Percentiles rank a stretch among this genome's conserved stretches.
phyloP scores from a whole-genome alignment of 1,284 basidiomycete genomes.

The Sutorius eximius region DNA sequence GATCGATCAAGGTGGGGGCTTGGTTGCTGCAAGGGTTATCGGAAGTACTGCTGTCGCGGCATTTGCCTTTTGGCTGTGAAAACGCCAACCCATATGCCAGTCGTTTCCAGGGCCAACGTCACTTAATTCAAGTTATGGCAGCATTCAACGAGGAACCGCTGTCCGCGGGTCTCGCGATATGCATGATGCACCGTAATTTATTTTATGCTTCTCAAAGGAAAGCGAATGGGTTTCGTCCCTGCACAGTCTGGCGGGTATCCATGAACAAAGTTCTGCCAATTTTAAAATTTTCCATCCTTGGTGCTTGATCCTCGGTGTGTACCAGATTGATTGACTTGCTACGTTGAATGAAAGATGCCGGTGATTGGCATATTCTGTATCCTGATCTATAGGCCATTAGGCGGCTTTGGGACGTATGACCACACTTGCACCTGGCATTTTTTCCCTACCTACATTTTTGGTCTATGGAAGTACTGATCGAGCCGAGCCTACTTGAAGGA shows the following conservation, averaged over 20 bases:
- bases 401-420: background rate
- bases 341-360: background rate
- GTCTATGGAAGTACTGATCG: background rate
- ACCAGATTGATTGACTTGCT: conserved; percentile 6
- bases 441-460: background rate
- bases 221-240: background rate
- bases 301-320: background rate
- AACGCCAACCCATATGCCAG: background rate
- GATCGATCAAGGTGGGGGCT: conserved; percentile 10
- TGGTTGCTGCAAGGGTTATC: conserved; percentile 1
- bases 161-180: background rate
- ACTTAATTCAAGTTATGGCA: background rate
- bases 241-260: background rate
- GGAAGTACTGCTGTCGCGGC: background rate
- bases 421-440: background rate
- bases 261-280: background rate
- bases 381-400: background rate
- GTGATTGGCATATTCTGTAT: background rate
- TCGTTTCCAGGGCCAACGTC: background rate
- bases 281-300: background rate
- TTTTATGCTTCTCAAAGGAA: too few species aligned
- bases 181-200: background rate
- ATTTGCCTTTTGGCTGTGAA: background rate
- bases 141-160: background rate
- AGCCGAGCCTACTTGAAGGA: background rate